Conservation (phyloP, 73 alveolate genomes). For the Tetrahymena malaccensis region DNA sequence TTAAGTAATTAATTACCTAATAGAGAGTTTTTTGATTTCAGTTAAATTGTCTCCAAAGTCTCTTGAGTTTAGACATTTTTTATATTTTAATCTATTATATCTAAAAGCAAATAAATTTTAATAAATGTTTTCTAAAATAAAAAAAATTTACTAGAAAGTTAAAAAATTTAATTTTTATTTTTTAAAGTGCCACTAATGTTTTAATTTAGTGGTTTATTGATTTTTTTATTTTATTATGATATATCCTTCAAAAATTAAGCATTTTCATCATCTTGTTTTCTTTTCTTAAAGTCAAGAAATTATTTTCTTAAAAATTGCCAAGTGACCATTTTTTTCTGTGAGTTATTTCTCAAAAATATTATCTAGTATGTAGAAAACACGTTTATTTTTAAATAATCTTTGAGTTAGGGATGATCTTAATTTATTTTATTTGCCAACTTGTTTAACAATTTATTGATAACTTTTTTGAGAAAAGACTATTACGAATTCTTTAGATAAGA, state of each 20-base stretch:
- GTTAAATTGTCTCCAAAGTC: neutral
- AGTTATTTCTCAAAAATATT: neutral
- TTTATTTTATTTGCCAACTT: neutral
- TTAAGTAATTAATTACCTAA: neutral
- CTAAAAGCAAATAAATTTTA: no score
- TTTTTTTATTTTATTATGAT: no score
- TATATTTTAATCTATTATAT: neutral
- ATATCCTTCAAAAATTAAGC: neutral
- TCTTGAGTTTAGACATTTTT: neutral
- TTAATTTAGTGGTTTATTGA: no score
- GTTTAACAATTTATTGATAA: neutral
- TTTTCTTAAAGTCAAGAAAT: neutral
- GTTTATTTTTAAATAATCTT: neutral
- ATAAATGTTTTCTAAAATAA: no score
- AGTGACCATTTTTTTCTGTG: neutral
- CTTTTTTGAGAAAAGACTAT: neutral
- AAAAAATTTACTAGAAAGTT: neutral
- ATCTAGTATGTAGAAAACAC: neutral
- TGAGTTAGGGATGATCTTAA: neutral
- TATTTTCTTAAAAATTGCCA: neutral
- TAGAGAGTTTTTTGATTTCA: neutral
- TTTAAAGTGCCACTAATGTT: neutral
- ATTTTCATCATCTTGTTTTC: neutral
- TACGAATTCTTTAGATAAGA: neutral
- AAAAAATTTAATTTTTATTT: no score